Percentiles rank a stretch among this genome's conserved stretches.
Evolutionary conservation across 202 grass and related monocot genomes (phyloP).

Genomic region (Carex arenaria): DNA sequence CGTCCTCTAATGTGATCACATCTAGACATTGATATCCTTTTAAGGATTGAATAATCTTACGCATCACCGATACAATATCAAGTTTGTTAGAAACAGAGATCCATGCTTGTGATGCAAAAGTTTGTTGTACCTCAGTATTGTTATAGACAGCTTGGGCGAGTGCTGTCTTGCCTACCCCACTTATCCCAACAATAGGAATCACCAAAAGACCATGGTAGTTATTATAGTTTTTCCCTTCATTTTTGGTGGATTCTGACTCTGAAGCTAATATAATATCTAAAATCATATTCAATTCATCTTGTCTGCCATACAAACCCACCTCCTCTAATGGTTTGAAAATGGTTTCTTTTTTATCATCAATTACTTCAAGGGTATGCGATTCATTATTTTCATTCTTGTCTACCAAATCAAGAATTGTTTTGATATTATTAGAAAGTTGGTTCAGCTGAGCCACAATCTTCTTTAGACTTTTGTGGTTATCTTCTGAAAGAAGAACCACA

Average conservation of each 20-base stretch:
- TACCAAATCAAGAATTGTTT: neutral
- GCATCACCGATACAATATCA: neutral
- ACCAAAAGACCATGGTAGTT: conserved; percentile 15
- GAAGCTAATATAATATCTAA: neutral
- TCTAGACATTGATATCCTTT: too few relatives aligned
- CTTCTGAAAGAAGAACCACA: conserved; percentile 13
- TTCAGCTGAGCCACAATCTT: conserved; percentile 19
- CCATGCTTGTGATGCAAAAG: conserved; percentile 41
- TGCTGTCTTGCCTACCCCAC: neutral
- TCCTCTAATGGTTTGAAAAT: too few relatives aligned
- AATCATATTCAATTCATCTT: neutral
- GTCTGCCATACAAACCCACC: conserved; percentile 15
- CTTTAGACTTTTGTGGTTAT: neutral
- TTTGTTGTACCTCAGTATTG: neutral
- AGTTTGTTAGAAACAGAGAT: conserved; percentile 27
- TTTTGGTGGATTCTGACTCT: neutral
- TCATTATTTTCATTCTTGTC: neutral
- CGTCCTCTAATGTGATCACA: neutral
- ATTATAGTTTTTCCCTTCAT: neutral
- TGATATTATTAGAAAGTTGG: neutral
- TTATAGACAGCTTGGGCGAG: neutral
- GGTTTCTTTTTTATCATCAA: neutral
- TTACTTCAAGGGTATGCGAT: too few relatives aligned
- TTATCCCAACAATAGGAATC: conserved; percentile 28
- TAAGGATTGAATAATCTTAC: conserved; percentile 18